Base-by-base conservation (phyloP, 1,139 yeast species). In the Suhomyces choctaworum region DNA sequence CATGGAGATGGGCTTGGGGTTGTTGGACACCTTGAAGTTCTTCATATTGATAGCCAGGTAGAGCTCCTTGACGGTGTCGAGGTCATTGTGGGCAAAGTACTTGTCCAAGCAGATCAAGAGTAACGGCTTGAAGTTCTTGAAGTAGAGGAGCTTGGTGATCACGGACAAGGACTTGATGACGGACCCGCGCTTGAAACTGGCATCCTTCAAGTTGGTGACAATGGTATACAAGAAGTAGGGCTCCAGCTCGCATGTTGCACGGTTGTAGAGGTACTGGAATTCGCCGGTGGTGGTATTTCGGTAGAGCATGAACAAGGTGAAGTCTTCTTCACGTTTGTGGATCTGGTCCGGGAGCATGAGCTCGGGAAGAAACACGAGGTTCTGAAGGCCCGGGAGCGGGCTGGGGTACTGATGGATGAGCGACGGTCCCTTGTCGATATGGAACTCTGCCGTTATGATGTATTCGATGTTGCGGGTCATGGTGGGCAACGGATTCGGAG, bases 321-420 rank as follows among this genome's bases (percentile, higher is more conserved):
- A 79, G 55, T 80, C 86, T 48, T 79, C 82, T 20, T 64, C 64
- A 30, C 85, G 55, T 37, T 71, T 73, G 51, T 80, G 85, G 30
- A 77, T 75, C 51, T 78, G 83, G 41, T 74, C 75, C 0, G 86
- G 86, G 27, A 80, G 59, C 80, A 80, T 76, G 31, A 80, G 62
- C 51, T 80, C 85, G n/a, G 80, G 73, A 25, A 72, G 48, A 36
- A 67, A 60, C 22, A 58, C 51, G 33, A 73, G 52, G 41, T 71
- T 68, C 12, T 48, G 41, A 19, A 60, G 41, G 9, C 80, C 79
- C 2, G 77, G 76, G 11, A 76, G 54, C 15, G 62, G 62, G 22
- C 51, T 37, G 1, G 84, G 83, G 34, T 66, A 61, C 46, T 75
- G 81, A 44, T 71, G 72, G 31, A 66, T 56, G 16, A 78, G 53